Percentiles rank a stretch among this genome's conserved stretches.
These are phyloP conservation scores for Neospermospora avenae DNA, from an alignment of 2,329 filamentous ascomycete genomes.

Conservation along the genomic window DNA sequence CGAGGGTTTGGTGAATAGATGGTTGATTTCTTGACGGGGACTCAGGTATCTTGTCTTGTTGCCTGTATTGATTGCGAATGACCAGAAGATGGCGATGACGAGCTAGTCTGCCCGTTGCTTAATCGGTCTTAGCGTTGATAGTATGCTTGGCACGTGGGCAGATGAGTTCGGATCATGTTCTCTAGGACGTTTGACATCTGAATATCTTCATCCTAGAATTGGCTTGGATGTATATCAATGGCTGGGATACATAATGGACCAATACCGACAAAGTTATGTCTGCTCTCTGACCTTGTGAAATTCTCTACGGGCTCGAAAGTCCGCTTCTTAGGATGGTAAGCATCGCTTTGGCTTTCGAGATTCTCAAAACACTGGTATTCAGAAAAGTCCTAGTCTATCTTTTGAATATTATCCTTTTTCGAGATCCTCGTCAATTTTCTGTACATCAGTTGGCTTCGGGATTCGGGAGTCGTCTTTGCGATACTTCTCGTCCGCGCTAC, in stretches of 20 bases:
- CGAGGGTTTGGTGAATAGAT: neutral
- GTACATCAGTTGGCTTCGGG: neutral
- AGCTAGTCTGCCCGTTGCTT: constrained; percentile 11
- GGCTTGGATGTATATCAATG: constrained; percentile 5
- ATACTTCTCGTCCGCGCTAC: neutral
- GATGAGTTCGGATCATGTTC: neutral
- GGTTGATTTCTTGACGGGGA: constrained; percentile 13
- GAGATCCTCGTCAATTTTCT: neutral
- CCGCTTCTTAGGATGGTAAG: constrained; percentile 88
- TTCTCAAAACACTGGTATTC: neutral
- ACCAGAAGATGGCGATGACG: constrained; percentile 26
- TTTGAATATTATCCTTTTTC: neutral
- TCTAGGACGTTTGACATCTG: neutral
- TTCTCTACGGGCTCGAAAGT: constrained; percentile 61
- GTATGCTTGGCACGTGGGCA: constrained; percentile 6
- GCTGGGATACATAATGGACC: constrained; percentile 30
- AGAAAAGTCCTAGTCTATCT: too few relatives aligned
- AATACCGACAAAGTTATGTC: constrained; percentile 26
- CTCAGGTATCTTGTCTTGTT: constrained; percentile 16
- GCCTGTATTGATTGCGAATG: constrained; percentile 23
- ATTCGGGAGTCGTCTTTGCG: neutral
- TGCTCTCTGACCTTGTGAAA: constrained; percentile 31
- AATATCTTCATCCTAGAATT: neutral
- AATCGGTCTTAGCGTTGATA: constrained; percentile 15
- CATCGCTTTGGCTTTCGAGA: neutral